Base-by-base conservation (phyloP, 73 alveolate species). In the Symbiodinium natans region DNA sequence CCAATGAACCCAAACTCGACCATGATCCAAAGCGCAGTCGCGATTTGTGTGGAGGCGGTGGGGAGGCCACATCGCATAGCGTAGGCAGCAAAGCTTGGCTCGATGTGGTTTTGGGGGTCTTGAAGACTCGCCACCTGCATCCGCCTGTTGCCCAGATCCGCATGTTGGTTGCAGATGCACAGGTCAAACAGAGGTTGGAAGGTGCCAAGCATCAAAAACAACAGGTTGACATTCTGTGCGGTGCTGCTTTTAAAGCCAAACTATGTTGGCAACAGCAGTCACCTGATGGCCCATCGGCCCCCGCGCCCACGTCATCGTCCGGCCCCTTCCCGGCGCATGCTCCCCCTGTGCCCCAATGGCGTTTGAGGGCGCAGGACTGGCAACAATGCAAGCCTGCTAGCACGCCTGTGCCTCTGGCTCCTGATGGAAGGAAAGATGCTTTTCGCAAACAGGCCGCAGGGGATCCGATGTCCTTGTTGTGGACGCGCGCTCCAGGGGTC, bases 71-170 rank as follows among this genome's bases (percentile, higher is more conserved):
- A n/a, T 13, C 63, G 27, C 3, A 2, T 39, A 39, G 39, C 17
- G 40, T 82, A 38, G 89, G 89, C 29, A 38, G 68, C 89, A 82
- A 82, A 38, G n/a, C n/a, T 23, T 82, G 90, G 90, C 71, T 82
- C 15, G 90, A 39, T 54, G 25, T 34, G 23, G 43, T 82, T 40
- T 4, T 82, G 59, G 34, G 36, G 21, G 90, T 46, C 39, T 38
- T 82, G 59, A 6, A n/a, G 8, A 9, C 90, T 40, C n/a, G 90
- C 23, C 90, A 82, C 38, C 38, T 82, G 36, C 41, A 82, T 27
- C 90, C 90, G 1, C 90, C 90, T 29, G 38, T 40, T 48, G 71
- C 9, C 15, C 90, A 82, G 33, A 34, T 82, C 29, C 36, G 25
- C 21, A 39, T 82, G 59, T 38, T 82, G 10, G 90, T 40, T 38